Evolutionary conservation across 1,284 basidiomycete species (phyloP).

Genomic region (Irpex lacteus): DNA sequence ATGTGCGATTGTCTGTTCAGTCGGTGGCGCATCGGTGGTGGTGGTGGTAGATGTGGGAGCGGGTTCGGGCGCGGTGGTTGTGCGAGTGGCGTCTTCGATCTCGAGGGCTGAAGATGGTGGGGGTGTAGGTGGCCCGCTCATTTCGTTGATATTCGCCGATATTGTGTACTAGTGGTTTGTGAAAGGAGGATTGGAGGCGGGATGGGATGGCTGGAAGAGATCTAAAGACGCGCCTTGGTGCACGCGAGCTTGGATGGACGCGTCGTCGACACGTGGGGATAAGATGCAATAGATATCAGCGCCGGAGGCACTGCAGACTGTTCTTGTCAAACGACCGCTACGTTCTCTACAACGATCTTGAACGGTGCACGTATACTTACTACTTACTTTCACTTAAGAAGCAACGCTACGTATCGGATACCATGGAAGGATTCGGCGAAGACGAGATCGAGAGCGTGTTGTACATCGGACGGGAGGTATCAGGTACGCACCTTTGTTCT

Average conservation of each 20-base stretch:
- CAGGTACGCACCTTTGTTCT: slow-evolving; percentile 44
- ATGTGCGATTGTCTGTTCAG: slow-evolving; percentile 10
- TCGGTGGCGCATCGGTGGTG: background rate
- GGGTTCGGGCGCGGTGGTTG: slow-evolving; percentile 15
- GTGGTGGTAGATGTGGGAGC: slow-evolving; percentile 23
- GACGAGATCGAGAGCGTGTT: slow-evolving; percentile 84
- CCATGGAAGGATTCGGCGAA: slow-evolving; percentile 52
- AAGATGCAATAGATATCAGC: background rate
- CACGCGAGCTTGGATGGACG: background rate
- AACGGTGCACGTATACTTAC: background rate
- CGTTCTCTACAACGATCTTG: slow-evolving; percentile 1
- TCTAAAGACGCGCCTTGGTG: too few relatives aligned
- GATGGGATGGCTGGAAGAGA: background rate
- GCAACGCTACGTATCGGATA: slow-evolving; percentile 2
- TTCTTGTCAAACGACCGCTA: background rate
- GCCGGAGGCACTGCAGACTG: background rate
- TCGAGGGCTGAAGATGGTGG: slow-evolving; percentile 54
- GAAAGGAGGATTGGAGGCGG: background rate
- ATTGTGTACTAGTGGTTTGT: too few relatives aligned
- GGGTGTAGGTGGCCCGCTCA: slow-evolving; percentile 55
- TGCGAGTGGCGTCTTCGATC: slow-evolving; percentile 41
- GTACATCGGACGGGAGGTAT: slow-evolving; percentile 83
- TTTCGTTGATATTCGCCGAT: slow-evolving; percentile 16
- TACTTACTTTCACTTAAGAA: background rate
- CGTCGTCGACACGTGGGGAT: slow-evolving; percentile 2